phyloP scores from a whole-genome alignment of 331 rosid genomes.

The Stylosanthes scabra region DNA sequence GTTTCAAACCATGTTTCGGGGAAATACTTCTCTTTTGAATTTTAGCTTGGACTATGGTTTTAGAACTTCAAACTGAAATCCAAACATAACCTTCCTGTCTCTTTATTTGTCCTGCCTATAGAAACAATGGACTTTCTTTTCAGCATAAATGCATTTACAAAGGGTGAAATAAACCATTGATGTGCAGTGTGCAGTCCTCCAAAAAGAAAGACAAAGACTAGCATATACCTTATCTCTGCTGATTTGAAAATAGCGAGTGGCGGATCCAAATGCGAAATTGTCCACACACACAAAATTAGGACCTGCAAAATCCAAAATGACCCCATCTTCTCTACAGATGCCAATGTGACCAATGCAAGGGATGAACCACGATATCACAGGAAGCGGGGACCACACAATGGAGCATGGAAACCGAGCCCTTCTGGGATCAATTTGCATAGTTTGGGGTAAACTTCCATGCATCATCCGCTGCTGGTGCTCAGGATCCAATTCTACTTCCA shows the following conservation, averaged over 20 bases:
- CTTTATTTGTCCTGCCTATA: constrained; percentile 15
- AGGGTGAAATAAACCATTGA: neutral
- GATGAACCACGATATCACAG: constrained; percentile 89
- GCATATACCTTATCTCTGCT: constrained; percentile 69
- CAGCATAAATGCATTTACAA: constrained; percentile 16
- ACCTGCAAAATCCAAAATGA: constrained; percentile 96
- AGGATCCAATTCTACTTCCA: constrained; percentile 66
- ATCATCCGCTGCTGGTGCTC: constrained; percentile 55
- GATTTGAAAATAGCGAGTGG: constrained; percentile 77
- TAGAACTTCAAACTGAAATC: too few species aligned
- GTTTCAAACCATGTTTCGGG: too few species aligned
- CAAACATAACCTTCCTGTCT: neutral
- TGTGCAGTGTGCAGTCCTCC: constrained; percentile 5
- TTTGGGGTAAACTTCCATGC: constrained; percentile 52
- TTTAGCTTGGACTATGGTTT: too few species aligned
- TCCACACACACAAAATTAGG: constrained; percentile 93
- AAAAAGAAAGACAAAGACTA: neutral
- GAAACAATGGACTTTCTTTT: constrained; percentile 3
- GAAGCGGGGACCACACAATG: constrained; percentile 98
- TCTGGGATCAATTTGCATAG: constrained; percentile 74
- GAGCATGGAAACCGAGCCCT: constrained; percentile 88
- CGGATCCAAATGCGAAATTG: constrained; percentile 86
- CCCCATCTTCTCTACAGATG: constrained; percentile 97
- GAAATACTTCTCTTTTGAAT: too few species aligned
- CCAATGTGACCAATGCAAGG: constrained; percentile 97